Conservation (phyloP, 805 yeast species). For the Ogataea nitratoaversa region DNA sequence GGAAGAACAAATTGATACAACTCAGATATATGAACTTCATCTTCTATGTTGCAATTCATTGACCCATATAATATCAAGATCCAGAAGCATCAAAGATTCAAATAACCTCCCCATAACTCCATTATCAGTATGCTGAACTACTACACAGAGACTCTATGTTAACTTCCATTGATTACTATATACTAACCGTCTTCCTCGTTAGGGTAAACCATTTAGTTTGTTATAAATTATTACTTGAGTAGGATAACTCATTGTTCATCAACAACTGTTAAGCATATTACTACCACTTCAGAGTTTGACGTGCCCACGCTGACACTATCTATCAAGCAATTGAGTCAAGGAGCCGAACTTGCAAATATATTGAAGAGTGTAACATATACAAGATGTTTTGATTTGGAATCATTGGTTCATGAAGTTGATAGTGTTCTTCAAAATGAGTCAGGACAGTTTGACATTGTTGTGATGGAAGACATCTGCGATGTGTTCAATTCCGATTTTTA, state of each 20-base stretch:
- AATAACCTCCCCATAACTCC: conserved; percentile 8
- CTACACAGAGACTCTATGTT: too few species aligned
- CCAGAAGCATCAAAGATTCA: conserved; percentile 4
- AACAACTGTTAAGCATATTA: conserved; percentile 14
- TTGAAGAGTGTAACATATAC: conserved; percentile 8
- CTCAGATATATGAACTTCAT: background rate
- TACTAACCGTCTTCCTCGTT: too few species aligned
- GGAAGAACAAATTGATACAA: background rate
- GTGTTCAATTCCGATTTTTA: conserved; percentile 24
- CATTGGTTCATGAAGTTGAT: conserved; percentile 10
- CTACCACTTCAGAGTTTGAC: conserved; percentile 13
- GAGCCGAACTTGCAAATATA: background rate
- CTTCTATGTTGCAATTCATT: conserved; percentile 3
- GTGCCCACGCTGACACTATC: conserved; percentile 5
- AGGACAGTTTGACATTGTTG: conserved; percentile 10
- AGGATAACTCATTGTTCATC: conserved; percentile 1
- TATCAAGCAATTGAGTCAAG: background rate
- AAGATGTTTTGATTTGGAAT: conserved; percentile 13
- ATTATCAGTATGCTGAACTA: conserved; percentile 10
- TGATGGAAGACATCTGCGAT: conserved; percentile 27
- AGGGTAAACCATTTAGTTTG: conserved; percentile 16
- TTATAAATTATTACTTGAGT: conserved; percentile 14
- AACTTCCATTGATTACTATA: too few species aligned
- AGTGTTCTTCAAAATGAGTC: background rate
- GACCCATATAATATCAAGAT: conserved; percentile 5